Evolutionary conservation across 129 eudicot genomes (phyloP), one percentile per base, ranked within the genome.

Genomic region (Artemisia tridentata): DNA sequence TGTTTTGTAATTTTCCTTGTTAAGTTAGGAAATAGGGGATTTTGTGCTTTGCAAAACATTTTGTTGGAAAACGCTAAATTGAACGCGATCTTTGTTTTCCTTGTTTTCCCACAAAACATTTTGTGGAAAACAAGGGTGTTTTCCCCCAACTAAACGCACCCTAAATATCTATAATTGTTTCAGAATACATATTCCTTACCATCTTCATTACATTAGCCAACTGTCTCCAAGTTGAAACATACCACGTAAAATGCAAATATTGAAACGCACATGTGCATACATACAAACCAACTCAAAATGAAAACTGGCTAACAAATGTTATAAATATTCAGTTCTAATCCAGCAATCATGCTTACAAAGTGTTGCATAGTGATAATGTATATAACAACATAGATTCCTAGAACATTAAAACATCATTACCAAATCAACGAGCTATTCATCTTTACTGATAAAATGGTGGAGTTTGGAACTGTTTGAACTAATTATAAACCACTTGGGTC

Each of bases 151-250:
- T n/a, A n/a, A n/a, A n/a, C n/a, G n/a, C n/a, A n/a, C n/a, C n/a
- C n/a, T n/a, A 20, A 49, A 67, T 48, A 7, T 19, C 6, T 11
- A 34, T 48, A 8, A 17, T 50, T 14, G 14, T 50, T 67, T 25
- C 38, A 68, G n/a, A 25, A 50, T 25, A 67, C 47, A 49, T 23
- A 67, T 14, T 8, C 57, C 49, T 68, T 50, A 23, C 34, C 27
- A 58, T 13, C 38, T 11, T 21, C 23, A 18, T 15, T 5, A 6
- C 13, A 3, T 11, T 23, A 19, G 4, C 25, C 12, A 54, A 2
- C 21, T 54, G 60, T 18, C 60, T 54, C 60, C 60, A 54, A 58
- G 16, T 58, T 23, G 63, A 58, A 15, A 58, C 63, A 58, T 23
- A 21, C 63, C 27, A 58, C 10, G 7, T 23, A 19, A 58, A 11